Conservation (phyloP, 164 flowering plant species). For the Kalanchoe fedtschenkoi region DNA sequence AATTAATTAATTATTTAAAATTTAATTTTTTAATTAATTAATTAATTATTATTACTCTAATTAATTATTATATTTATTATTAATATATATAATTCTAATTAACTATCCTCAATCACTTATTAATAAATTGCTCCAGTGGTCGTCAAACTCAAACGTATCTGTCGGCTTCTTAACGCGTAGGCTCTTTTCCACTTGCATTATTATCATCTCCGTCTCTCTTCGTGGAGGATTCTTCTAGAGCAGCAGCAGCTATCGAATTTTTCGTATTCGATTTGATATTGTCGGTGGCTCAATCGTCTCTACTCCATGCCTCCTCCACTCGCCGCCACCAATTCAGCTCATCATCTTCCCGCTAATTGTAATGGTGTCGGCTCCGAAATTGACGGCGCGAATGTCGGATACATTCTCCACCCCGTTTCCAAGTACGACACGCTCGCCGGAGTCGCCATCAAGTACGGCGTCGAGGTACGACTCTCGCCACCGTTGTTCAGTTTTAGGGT, state of each 20-base stretch:
- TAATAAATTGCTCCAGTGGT: too few relatives aligned
- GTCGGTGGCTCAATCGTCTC: neutral
- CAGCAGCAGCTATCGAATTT: neutral
- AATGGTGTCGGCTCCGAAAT: neutral
- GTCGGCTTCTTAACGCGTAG: too few relatives aligned
- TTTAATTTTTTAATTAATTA: too few relatives aligned
- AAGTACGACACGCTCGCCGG: conserved; percentile 91
- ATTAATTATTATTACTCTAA: too few relatives aligned
- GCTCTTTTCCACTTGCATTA: too few relatives aligned
- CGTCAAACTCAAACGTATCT: too few relatives aligned
- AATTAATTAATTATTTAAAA: too few relatives aligned
- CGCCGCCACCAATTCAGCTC: neutral
- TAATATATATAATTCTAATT: too few relatives aligned
- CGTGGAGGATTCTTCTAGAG: neutral
- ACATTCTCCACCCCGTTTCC: conserved; percentile 61
- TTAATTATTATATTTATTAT: too few relatives aligned
- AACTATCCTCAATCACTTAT: too few relatives aligned
- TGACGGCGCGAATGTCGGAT: conserved; percentile 12
- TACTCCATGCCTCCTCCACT: neutral
- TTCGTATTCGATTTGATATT: too few relatives aligned
- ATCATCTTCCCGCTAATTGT: neutral
- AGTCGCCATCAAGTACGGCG: conserved; percentile 93
- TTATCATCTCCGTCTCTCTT: neutral
- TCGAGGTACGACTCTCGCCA: conserved; percentile 45
- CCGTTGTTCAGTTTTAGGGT: conserved; percentile 5